Conservation (phyloP, 169 alveolate genomes). For the Plasmodium vivax region DNA sequence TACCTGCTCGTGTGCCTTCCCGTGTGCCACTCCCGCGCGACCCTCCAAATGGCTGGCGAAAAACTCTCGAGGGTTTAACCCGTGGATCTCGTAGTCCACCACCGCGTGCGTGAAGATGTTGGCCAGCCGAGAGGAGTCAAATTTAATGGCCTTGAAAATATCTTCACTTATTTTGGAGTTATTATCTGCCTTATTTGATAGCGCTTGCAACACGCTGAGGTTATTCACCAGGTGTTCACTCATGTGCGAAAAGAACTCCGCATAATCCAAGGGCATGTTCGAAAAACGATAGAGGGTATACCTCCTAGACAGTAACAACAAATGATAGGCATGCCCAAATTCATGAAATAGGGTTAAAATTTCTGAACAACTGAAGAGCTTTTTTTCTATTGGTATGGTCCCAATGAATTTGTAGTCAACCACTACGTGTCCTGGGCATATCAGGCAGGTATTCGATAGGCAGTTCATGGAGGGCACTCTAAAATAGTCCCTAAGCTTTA, state of each 20-base stretch:
- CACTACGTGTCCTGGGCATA: slow-evolving; percentile 42
- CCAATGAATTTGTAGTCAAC: slow-evolving; percentile 33
- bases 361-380: slow-evolving; percentile 59
- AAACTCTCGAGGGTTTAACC: slow-evolving; percentile 16
- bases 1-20: background rate
- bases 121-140: slow-evolving; percentile 18
- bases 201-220: slow-evolving; percentile 12
- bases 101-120: slow-evolving; percentile 41
- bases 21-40: background rate
- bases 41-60: background rate
- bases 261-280: slow-evolving; percentile 69
- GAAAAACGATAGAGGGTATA: background rate
- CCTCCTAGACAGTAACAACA: slow-evolving; percentile 36
- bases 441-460: slow-evolving; percentile 40
- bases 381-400: slow-evolving; percentile 46
- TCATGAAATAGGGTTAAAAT: slow-evolving; percentile 62
- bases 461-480: slow-evolving; percentile 14
- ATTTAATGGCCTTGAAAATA: slow-evolving; percentile 22
- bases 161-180: slow-evolving; percentile 44
- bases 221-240: slow-evolving; percentile 58
- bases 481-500: slow-evolving; percentile 42
- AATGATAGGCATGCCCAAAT: slow-evolving; percentile 73
- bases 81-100: slow-evolving; percentile 42
- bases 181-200: slow-evolving; percentile 30
- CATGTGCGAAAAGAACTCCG: slow-evolving; percentile 70